These are phyloP conservation scores for Cardiospermum halicacabum DNA, from an alignment of 345 rosid species.

Conservation along the genomic window DNA sequence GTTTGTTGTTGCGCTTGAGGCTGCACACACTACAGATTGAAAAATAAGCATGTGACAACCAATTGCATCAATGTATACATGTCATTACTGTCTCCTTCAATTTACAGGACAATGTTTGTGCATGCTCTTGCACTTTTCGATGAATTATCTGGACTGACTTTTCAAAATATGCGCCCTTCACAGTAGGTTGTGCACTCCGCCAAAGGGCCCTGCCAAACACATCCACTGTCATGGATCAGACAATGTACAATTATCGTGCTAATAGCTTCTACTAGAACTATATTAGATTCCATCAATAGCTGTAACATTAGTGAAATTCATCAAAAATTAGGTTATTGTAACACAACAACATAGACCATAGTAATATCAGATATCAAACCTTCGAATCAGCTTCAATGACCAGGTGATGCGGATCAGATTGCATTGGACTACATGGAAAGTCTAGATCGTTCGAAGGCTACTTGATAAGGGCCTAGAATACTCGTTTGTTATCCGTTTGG, in stretches of 20 bases:
- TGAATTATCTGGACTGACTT: slow-evolving; percentile 53
- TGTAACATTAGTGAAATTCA: slow-evolving; percentile 25
- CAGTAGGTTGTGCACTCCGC: slow-evolving; percentile 64
- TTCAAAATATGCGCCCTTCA: slow-evolving; percentile 64
- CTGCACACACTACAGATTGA: slow-evolving; percentile 50
- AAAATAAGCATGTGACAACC: slow-evolving; percentile 2
- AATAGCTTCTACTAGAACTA: slow-evolving; percentile 56
- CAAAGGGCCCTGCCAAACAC: slow-evolving; percentile 72
- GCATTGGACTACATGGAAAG: too few relatives aligned
- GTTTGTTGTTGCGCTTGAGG: slow-evolving; percentile 39
- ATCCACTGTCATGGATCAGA: slow-evolving; percentile 71
- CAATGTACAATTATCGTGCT: slow-evolving; percentile 57
- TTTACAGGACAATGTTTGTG: slow-evolving; percentile 75
- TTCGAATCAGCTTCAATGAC: slow-evolving; percentile 83
- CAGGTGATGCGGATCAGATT: too few relatives aligned
- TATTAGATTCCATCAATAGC: slow-evolving; percentile 67
- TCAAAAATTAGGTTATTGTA: slow-evolving; percentile 6
- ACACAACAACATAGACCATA: neutral
- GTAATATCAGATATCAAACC: slow-evolving; percentile 30
- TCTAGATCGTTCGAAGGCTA: too few relatives aligned
- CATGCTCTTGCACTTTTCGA: slow-evolving; percentile 75
- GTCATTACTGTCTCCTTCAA: slow-evolving; percentile 7
- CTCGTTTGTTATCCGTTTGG: too few relatives aligned
- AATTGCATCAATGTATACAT: neutral
- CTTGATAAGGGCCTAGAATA: too few relatives aligned